phyloP scores from a whole-genome alignment of 352 stramenopile genomes.

The Phytopythium montanum region DNA sequence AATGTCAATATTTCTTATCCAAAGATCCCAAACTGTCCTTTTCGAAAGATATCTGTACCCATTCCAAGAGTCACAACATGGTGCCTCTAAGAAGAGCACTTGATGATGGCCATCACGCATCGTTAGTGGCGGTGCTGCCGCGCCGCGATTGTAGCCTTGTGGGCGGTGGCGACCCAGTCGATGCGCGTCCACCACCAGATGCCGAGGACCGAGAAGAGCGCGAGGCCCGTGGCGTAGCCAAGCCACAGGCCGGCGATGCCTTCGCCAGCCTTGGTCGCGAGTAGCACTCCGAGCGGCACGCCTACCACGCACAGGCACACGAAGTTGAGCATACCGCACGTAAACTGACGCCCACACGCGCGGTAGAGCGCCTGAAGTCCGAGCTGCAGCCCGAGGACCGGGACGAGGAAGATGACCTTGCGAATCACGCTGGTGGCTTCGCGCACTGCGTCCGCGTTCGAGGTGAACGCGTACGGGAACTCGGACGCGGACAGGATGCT shows the following conservation, averaged over 20 bases:
- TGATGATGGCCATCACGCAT: too few species aligned
- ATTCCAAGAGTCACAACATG: not conserved
- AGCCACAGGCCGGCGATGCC: slow-evolving; percentile 31
- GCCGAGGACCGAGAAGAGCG: slow-evolving; percentile 11
- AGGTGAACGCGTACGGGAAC: slow-evolving; percentile 20
- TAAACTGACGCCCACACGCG: slow-evolving; percentile 15
- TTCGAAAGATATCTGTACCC: not conserved
- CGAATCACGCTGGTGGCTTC: slow-evolving; percentile 4
- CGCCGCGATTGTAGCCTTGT: slow-evolving; percentile 8
- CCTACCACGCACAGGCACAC: slow-evolving; percentile 17
- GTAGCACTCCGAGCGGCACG: slow-evolving; percentile 12
- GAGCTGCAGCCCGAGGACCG: slow-evolving; percentile 8
- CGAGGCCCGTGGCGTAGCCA: slow-evolving; percentile 15
- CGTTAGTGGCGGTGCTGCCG: not conserved
- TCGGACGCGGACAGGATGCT: slow-evolving; percentile 2
- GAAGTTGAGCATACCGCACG: slow-evolving; percentile 24
- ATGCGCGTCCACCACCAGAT: slow-evolving; percentile 11
- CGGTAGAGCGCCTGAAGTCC: slow-evolving; percentile 17
- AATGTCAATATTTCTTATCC: not conserved
- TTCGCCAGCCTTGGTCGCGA: slow-evolving; percentile 15
- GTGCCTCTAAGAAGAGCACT: too few species aligned
- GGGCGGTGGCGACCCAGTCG: slow-evolving; percentile 11
- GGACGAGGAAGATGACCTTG: slow-evolving; percentile 12
- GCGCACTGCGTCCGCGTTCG: slow-evolving; percentile 6
- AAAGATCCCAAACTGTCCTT: not conserved